Base-by-base conservation (phyloP, 2,329 filamentous ascomycete genomes). In the Claviceps sorghi region DNA sequence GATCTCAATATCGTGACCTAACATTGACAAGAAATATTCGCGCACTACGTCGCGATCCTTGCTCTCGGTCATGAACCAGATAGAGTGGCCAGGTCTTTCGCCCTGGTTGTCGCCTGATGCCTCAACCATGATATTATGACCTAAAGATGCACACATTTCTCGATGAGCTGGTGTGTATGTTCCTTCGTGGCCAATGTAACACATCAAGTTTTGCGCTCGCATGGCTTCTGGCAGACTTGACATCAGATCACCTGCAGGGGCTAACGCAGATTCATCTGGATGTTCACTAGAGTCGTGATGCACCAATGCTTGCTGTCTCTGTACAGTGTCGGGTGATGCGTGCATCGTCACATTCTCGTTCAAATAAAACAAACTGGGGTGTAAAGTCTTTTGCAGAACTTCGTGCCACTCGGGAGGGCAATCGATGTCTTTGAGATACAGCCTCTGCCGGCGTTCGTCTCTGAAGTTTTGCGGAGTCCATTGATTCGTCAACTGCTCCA, bases 51-150 rank as follows among this genome's bases (percentile, higher is more conserved):
- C 84, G 1, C 93, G 83, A 62, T 98, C 93, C 61, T 93, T 94
- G 38, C 83, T 89, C 65, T 96, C 89, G 0, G 93, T 97, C 93
- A 98, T 97, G 64, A 97, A 95, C 93, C 93, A 98, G 40, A 98
- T 80, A 0, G 93, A 96, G 52, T 87, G 95, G 1, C 93, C 93
- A 1, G 85, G 79, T 57, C 82, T 86, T 62, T 93, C 87, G 4
- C 85, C 87, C 49, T 85, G 75, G 52, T 83, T 79, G 19, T 78
- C 72, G 2, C 80, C 72, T 1, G 91, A 97, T 2, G 89, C 82
- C 58, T 96, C 88, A 2, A 98, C 89, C 93, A 98, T 97, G 60
- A 98, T 91, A 62, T 98, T 98, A 59, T 98, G 93, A 0, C 93
- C 91, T 13, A 97, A 71, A 38, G 86, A 95, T 13, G 88, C 93